Percentiles rank a stretch among this genome's conserved stretches.
These are phyloP conservation scores for Termitomyces sp. DNA, from an alignment of 768 basidiomycete species.

Conservation along the genomic window DNA sequence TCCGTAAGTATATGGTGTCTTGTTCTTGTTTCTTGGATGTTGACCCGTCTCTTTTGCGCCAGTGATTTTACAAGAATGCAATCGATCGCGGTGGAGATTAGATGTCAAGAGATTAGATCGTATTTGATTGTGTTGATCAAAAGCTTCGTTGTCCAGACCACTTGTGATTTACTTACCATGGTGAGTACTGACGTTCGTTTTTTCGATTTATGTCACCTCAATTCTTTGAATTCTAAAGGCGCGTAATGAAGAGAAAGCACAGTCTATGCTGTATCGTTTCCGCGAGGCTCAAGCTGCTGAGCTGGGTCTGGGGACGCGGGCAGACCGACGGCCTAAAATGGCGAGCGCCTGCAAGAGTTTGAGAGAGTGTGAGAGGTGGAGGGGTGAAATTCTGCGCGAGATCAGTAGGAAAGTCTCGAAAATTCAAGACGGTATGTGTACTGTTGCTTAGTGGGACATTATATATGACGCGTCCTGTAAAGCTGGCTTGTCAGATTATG, in stretches of 20 bases:
- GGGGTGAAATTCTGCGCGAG: conserved; percentile 92
- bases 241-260: not conserved
- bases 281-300: conserved; percentile 95
- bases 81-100: too few relatives aligned
- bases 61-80: too few relatives aligned
- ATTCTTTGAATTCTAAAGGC: not conserved
- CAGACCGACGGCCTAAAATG: conserved; percentile 87
- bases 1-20: too few relatives aligned
- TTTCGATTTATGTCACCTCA: not conserved
- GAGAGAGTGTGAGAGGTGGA: conserved; percentile 91
- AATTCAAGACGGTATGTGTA: conserved; percentile 65
- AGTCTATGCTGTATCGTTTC: conserved; percentile 57
- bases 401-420: conserved; percentile 96
- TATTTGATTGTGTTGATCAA: not conserved
- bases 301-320: conserved; percentile 82
- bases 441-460: not conserved
- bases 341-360: conserved; percentile 89
- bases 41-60: too few relatives aligned
- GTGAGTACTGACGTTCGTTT: not conserved
- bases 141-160: too few relatives aligned
- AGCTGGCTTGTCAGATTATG: conserved; percentile 95
- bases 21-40: too few relatives aligned
- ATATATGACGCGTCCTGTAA: not conserved
- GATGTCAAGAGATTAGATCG: too few relatives aligned
- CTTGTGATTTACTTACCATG: not conserved